A percentile compares a stretch with the other conserved stretches of the same genome.
These are phyloP conservation scores for Chalciporus chontae DNA, from an alignment of 768 basidiomycete genomes.

Conservation along the genomic window DNA sequence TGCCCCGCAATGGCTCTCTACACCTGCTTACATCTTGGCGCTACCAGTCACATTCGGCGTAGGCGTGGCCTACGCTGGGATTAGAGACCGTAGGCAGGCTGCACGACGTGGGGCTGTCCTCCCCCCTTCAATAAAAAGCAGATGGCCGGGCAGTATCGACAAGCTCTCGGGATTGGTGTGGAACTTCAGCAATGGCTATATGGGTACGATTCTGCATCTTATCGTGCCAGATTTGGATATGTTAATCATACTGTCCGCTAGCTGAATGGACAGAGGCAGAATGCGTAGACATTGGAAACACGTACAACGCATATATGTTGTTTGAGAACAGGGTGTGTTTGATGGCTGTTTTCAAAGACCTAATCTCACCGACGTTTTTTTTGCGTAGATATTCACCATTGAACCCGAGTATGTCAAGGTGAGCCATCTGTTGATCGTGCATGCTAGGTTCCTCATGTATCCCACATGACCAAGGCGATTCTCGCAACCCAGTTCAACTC, in stretches of 20 bases:
- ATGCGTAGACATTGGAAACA: slow-evolving; percentile 21
- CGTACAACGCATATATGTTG: slow-evolving; percentile 18
- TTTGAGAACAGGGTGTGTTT: slow-evolving; percentile 27
- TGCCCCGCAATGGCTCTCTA: slow-evolving; percentile 10
- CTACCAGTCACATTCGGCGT: slow-evolving; percentile 21
- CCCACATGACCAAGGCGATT: slow-evolving; percentile 27
- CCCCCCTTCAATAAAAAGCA: slow-evolving; percentile 37
- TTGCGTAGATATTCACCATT: slow-evolving; percentile 31
- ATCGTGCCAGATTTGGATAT: background rate
- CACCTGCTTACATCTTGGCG: slow-evolving; percentile 20
- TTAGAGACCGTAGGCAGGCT: slow-evolving; percentile 43
- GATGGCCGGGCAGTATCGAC: slow-evolving; percentile 45
- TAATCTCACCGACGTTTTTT: no score
- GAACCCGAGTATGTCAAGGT: slow-evolving; percentile 43
- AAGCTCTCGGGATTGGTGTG: slow-evolving; percentile 37
- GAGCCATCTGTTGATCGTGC: background rate
- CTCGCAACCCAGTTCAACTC: slow-evolving; percentile 36
- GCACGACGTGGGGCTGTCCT: slow-evolving; percentile 43
- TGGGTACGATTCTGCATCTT: slow-evolving; percentile 31
- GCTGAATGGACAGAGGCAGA: slow-evolving; percentile 13
- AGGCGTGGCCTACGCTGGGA: slow-evolving; percentile 38
- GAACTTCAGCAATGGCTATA: slow-evolving; percentile 44
- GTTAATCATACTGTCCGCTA: background rate
- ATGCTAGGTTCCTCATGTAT: background rate
- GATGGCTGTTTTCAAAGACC: background rate